phyloP scores from a whole-genome alignment of 345 rosid genomes.

The Conringia planisiliqua region DNA sequence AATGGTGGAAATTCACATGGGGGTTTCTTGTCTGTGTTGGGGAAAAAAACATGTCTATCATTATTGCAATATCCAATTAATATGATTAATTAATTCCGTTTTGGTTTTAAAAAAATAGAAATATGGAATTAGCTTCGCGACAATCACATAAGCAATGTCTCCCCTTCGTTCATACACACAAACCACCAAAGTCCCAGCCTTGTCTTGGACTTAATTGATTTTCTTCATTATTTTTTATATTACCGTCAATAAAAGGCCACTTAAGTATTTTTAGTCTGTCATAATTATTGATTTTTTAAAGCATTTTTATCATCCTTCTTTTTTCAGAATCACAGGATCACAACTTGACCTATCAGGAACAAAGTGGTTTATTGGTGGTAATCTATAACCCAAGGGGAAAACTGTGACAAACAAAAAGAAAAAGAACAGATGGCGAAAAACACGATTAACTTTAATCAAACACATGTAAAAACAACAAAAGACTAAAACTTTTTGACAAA shows the following conservation, averaged over 20 bases:
- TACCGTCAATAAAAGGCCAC: no score
- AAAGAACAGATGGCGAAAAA: no score
- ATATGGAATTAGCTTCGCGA: neutral
- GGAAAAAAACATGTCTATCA: constrained; percentile 22
- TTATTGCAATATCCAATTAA: constrained; percentile 5
- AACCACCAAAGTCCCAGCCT: neutral
- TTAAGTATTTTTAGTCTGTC: neutral
- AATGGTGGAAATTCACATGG: constrained; percentile 30
- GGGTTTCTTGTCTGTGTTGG: constrained; percentile 13
- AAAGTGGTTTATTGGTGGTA: no score
- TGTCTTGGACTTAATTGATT: neutral
- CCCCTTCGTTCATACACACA: constrained; percentile 4
- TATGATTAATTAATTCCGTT: neutral
- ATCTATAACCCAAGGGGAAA: no score
- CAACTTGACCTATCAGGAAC: neutral
- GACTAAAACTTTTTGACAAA: no score
- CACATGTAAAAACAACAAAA: no score
- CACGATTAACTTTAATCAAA: no score
- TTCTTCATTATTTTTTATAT: neutral
- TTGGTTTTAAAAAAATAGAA: neutral
- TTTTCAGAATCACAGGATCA: neutral
- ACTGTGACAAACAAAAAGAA: no score
- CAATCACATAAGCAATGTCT: constrained; percentile 13
- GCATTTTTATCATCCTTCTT: no score
- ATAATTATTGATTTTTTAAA: no score